Base-by-base conservation (phyloP, 345 rosid species). In the Cardamine resedifolia region DNA sequence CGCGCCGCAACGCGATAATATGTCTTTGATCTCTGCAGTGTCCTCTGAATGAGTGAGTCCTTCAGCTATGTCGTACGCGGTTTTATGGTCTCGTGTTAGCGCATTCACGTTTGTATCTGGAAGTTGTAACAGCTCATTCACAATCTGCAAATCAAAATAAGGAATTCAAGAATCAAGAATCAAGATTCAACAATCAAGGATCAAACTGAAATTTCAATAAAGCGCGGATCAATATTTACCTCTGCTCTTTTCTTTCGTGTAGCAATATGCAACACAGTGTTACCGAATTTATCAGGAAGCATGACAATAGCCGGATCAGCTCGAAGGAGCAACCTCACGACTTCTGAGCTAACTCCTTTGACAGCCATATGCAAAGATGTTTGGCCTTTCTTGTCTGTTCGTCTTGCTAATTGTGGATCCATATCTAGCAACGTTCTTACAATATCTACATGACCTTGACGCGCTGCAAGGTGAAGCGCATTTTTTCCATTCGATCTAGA, bases 301-400 rank as follows among this genome's bases (percentile, higher is more conserved):
- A 86, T 85, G 66, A 88, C 92, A 41, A 83, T 87, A 43, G 91
- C 88, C 5, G 90, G 79, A 84, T 89, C 96, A 31, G 87, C 82
- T 26, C 77, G 79, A 79, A 94, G 91, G 33, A 91, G 88, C 80
- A 84, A 73, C 83, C 78, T 81, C 65, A 90, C 99, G 24, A 85
- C 96, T 50, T 81, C 72, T 68, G 77, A 55, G 80, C 85, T 88
- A 41, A 78, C 71, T n/a, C 97, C 98, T 84, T 95, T 91, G n/a
- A 91, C 96, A 50, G 96, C 96, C 98, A 90, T 95, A 68, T 95
- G 99, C 74, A 95, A 77, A 34, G 99, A 86, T 10, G 98, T 95
- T 72, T 95, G 99, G 6, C 90, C 96, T 71, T 95, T 95, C 86
- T 90, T 95, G 68, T 95, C 98, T 36, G 91, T 90, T 63, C 88